Evolutionary conservation across 1,139 yeast genomes (phyloP).

Genomic region (Hanseniaspora sp.): DNA sequence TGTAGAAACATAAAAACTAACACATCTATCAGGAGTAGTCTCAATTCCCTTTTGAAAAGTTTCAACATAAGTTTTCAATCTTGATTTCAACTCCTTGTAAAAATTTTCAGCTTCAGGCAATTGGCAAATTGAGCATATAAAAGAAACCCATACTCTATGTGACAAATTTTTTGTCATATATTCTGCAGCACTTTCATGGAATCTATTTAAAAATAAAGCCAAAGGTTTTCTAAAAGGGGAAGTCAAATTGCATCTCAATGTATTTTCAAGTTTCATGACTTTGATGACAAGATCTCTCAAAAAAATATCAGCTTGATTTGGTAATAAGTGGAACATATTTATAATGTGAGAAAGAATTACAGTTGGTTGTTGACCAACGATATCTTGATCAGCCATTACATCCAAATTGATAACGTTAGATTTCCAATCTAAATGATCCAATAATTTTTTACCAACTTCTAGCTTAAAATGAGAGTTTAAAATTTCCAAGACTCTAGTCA

Average conservation of each 20-base stretch:
- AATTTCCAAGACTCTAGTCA: conserved; percentile 74
- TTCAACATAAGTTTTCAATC: conserved; percentile 35
- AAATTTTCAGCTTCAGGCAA: conserved; percentile 46
- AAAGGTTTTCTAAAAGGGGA: conserved; percentile 92
- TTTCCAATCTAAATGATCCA: conserved; percentile 94
- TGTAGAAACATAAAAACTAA: conserved; percentile 44
- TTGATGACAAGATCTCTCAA: conserved; percentile 77
- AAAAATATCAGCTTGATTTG: conserved; percentile 84
- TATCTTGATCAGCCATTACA: conserved; percentile 29
- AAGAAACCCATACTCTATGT: conserved; percentile 47
- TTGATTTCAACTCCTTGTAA: conserved; percentile 44
- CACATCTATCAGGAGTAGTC: conserved; percentile 28
- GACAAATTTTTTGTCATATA: conserved; percentile 60
- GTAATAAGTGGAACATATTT: conserved; percentile 82
- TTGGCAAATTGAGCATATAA: conserved; percentile 28
- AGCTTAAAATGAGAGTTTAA: conserved; percentile 89
- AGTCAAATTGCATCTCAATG: conserved; percentile 68
- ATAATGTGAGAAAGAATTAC: conserved; percentile 82
- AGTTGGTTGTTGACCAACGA: conserved; percentile 63
- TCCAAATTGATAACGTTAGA: conserved; percentile 69
- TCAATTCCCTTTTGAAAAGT: conserved; percentile 26
- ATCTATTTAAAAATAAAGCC: conserved; percentile 75
- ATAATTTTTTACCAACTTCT: conserved; percentile 84
- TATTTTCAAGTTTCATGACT: conserved; percentile 66
- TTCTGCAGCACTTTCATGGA: conserved; percentile 62